Evolutionary conservation across 2,329 filamentous ascomycete species (phyloP), one percentile per base, ranked within the genome.

Genomic region (Sarocladiaceae sp.): DNA sequence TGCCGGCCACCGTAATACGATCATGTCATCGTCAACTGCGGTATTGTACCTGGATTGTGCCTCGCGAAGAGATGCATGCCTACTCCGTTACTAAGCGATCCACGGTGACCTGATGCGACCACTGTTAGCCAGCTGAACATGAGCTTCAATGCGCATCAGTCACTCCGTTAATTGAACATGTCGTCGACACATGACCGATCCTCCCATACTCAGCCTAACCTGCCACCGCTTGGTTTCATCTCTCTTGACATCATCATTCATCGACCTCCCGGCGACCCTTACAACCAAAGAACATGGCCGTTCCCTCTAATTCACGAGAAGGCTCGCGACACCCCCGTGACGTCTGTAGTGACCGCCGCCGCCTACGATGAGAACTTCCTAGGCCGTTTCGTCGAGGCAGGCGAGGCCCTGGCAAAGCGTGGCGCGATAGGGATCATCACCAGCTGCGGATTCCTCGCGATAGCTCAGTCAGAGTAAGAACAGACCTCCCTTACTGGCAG

Each of bases 361-460:
- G 52, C 49, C 1, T 71, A 71, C 50, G 57, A 63, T 22, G 60
- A 62, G 47, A 64, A 56, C 1, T 70, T 71, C 25, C 60, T 68
- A 26, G 60, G 66, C 22, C 56, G 60, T 1, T 70, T 71, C 44
- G 66, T 70, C 5, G 58, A 59, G 22, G 64, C 69, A 1, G 66
- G 66, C 3, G 49, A 60, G 46, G 64, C 55, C 31, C 60, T 71
- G 1, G 63, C 63, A 4, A 58, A 66, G 11, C 57, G 60, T 40
- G 69, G 69, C 1, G 61, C 61, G 18, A 61, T 71, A 3, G 67
- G 67, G 22, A 64, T 70, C 44, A 64, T 71, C 29, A 71, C 69
- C 1, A 70, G 68, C 57, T 71, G 69, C 49, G 69, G 69, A 1
- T 71, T 71, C 50, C 57, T 71, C 5, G 68, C 68, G 17, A 63